Evolutionary conservation across 1,139 yeast species (phyloP).

Genomic region (Taiozyma sp.): DNA sequence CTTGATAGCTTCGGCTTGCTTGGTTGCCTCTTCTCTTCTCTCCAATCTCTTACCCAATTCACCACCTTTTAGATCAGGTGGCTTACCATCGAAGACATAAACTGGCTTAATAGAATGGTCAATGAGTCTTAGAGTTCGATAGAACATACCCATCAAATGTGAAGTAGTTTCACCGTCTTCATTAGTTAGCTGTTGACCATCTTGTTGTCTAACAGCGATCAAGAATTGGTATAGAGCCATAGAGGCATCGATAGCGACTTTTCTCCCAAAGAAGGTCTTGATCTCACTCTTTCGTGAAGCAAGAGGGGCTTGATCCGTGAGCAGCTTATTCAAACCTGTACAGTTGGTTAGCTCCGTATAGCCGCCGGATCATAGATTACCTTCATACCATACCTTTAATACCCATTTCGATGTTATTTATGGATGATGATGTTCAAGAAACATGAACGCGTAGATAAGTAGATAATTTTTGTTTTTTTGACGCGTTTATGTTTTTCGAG

Average conservation of each 20-base stretch:
- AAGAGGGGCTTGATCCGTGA: slow-evolving; percentile 84
- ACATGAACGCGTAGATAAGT: background rate
- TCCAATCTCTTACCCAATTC: slow-evolving; percentile 84
- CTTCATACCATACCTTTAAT: slow-evolving; percentile 22
- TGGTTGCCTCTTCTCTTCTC: slow-evolving; percentile 79
- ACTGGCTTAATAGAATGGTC: slow-evolving; percentile 94
- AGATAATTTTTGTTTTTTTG: background rate
- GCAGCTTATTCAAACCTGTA: slow-evolving; percentile 47
- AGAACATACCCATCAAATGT: slow-evolving; percentile 93
- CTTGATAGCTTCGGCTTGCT: slow-evolving; percentile 64
- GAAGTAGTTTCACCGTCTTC: slow-evolving; percentile 94
- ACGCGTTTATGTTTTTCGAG: background rate
- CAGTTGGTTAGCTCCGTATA: background rate
- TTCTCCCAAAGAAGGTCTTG: slow-evolving; percentile 85
- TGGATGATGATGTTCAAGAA: background rate
- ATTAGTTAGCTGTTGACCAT: slow-evolving; percentile 88
- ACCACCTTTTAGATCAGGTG: slow-evolving; percentile 80
- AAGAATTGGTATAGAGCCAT: slow-evolving; percentile 94
- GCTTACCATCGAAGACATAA: slow-evolving; percentile 95
- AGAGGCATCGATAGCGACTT: slow-evolving; percentile 82
- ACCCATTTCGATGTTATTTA: slow-evolving; percentile 16
- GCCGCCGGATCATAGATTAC: background rate
- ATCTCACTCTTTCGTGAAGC: slow-evolving; percentile 78
- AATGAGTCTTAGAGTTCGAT: slow-evolving; percentile 83
- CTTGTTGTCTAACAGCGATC: slow-evolving; percentile 94